These are phyloP conservation scores for Tulasnella calospora DNA, from an alignment of 768 basidiomycete genomes.

Conservation along the genomic window DNA sequence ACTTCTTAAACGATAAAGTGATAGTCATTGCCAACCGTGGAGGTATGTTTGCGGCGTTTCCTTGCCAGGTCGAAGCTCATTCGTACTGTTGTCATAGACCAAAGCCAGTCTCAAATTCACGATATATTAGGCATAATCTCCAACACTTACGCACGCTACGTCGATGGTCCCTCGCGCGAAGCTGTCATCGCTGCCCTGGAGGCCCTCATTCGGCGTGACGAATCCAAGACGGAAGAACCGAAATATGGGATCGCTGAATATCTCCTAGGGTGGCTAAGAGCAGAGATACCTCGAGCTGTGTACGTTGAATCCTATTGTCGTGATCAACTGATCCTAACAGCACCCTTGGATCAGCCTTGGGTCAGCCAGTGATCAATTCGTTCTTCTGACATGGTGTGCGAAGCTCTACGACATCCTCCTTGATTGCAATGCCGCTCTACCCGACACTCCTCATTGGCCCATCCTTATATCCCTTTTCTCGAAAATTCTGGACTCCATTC, in stretches of 20 bases:
- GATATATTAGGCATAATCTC: constrained; percentile 72
- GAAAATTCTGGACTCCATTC: constrained; percentile 52
- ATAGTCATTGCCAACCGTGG: constrained; percentile 52
- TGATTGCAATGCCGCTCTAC: constrained; percentile 44
- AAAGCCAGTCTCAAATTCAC: constrained; percentile 45
- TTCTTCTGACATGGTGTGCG: constrained; percentile 68
- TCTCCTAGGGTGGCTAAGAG: constrained; percentile 69
- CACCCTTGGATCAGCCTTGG: constrained; percentile 29
- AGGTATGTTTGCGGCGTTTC: constrained; percentile 43
- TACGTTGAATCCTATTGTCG: constrained; percentile 35
- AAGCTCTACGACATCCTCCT: constrained; percentile 55
- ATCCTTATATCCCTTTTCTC: constrained; percentile 56
- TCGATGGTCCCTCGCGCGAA: constrained; percentile 62
- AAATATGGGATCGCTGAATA: constrained; percentile 57
- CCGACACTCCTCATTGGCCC: constrained; percentile 48
- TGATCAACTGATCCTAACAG: constrained; percentile 17
- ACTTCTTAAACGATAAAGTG: constrained; percentile 62
- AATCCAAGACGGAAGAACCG: constrained; percentile 41
- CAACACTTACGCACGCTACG: constrained; percentile 72
- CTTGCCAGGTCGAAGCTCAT: constrained; percentile 47
- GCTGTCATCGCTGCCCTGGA: constrained; percentile 66
- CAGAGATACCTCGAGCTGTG: constrained; percentile 58
- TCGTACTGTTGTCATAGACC: constrained; percentile 31
- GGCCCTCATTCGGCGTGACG: constrained; percentile 60
- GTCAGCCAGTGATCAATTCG: constrained; percentile 58